A percentile compares a stretch with the other conserved stretches of the same genome.
These are phyloP conservation scores for Vinca minor DNA, from an alignment of 257 asterid species.

Conservation along the genomic window DNA sequence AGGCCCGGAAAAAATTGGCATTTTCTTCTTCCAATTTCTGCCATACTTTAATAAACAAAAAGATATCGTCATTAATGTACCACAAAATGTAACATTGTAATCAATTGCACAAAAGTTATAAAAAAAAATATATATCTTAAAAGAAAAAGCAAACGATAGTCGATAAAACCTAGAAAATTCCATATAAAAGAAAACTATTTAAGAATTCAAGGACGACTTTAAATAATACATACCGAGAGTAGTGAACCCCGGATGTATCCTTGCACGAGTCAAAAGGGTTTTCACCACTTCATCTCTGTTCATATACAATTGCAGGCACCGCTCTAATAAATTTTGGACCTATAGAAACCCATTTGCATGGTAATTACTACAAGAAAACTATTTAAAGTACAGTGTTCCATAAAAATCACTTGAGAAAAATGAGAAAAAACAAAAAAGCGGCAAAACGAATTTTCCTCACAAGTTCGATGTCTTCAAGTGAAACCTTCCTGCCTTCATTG, in stretches of 20 bases:
- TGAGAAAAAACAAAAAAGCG: not conserved
- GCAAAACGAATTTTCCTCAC: conserved; percentile 39
- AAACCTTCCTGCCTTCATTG: conserved; percentile 77
- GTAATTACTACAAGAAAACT: conserved; percentile 1
- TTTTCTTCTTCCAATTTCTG: conserved; percentile 96
- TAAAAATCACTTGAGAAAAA: not conserved
- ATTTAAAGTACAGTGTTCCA: no score
- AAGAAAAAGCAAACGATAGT: not conserved
- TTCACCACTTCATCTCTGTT: conserved; percentile 87
- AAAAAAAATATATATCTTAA: no score
- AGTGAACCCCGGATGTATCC: conserved; percentile 97
- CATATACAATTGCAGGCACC: conserved; percentile 92
- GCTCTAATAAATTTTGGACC: conserved; percentile 93
- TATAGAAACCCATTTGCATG: conserved; percentile 26
- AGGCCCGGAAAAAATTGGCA: conserved; percentile 81
- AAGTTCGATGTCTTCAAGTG: conserved; percentile 90
- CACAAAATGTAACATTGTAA: not conserved
- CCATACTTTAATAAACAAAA: conserved; percentile 56
- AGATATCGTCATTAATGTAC: not conserved
- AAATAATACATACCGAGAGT: conserved; percentile 63
- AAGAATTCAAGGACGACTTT: not conserved
- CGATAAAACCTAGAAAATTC: not conserved
- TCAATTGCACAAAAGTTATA: not conserved
- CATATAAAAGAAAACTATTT: not conserved
- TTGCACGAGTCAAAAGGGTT: conserved; percentile 84